Evolutionary conservation across 2,329 filamentous ascomycete species (phyloP).

Genomic region (Aspergillus brasiliensis): DNA sequence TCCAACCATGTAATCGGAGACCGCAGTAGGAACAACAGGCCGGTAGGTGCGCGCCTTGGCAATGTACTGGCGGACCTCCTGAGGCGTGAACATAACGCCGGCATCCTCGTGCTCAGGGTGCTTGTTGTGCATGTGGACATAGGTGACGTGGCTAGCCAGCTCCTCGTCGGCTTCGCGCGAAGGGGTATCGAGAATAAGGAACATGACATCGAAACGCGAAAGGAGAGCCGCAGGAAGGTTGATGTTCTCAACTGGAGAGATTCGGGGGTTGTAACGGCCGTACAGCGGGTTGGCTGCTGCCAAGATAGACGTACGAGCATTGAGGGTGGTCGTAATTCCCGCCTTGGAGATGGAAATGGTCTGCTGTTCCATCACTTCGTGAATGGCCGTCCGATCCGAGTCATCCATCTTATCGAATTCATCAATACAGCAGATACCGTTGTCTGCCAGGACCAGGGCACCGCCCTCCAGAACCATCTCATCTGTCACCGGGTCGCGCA

Average conservation of each 20-base stretch:
- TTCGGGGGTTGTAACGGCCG: slow-evolving; percentile 94
- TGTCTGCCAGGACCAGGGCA: slow-evolving; percentile 76
- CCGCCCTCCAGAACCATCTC: slow-evolving; percentile 80
- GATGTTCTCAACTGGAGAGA: slow-evolving; percentile 98
- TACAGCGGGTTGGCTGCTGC: slow-evolving; percentile 97
- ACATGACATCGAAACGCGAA: slow-evolving; percentile 95
- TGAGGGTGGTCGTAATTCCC: slow-evolving; percentile 94
- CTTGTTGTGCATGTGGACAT: slow-evolving; percentile 94
- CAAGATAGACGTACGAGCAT: slow-evolving; percentile 92
- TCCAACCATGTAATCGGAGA: slow-evolving; percentile 95
- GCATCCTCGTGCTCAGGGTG: slow-evolving; percentile 76
- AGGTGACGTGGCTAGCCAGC: slow-evolving; percentile 90
- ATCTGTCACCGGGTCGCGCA: slow-evolving; percentile 76
- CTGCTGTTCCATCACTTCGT: slow-evolving; percentile 88
- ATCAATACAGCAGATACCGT: slow-evolving; percentile 81
- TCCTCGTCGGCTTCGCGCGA: slow-evolving; percentile 87
- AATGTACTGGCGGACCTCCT: slow-evolving; percentile 94
- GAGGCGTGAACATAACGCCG: slow-evolving; percentile 80
- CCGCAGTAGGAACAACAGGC: slow-evolving; percentile 77
- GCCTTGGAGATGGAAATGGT: slow-evolving; percentile 85
- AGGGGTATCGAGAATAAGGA: slow-evolving; percentile 93
- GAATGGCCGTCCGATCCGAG: slow-evolving; percentile 74
- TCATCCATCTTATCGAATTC: slow-evolving; percentile 89
- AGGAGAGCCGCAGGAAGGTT: slow-evolving; percentile 96
- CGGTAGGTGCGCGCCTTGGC: slow-evolving; percentile 88